Evolutionary conservation across 1,284 basidiomycete species (phyloP).

Genomic region (Xerocomus nothofagi): DNA sequence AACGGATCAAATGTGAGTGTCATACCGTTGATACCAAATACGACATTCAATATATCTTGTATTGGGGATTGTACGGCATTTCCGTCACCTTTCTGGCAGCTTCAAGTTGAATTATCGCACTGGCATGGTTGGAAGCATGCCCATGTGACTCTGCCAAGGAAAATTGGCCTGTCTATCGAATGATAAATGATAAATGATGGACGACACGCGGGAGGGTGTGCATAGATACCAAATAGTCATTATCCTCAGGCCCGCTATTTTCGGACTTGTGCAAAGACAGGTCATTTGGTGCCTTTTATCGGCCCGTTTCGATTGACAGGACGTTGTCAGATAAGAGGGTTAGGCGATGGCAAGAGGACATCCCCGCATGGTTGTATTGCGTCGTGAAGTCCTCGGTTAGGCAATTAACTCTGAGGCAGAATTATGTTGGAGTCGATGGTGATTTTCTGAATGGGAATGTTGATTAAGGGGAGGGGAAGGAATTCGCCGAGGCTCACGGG

Average conservation of each 20-base stretch:
- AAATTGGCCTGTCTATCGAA: slow-evolving; percentile 2
- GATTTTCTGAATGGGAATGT: slow-evolving; percentile 8
- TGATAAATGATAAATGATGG: slow-evolving; percentile 5
- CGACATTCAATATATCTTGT: slow-evolving; percentile 28
- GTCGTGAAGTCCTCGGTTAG: slow-evolving; percentile 1
- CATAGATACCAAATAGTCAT: neutral
- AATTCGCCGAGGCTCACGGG: slow-evolving; percentile 15
- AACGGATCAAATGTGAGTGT: slow-evolving; percentile 20
- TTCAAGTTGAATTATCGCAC: slow-evolving; percentile 3
- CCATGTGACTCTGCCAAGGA: slow-evolving; percentile 6
- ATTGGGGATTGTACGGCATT: slow-evolving; percentile 29
- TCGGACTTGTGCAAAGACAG: slow-evolving; percentile 10
- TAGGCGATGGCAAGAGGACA: slow-evolving; percentile 9
- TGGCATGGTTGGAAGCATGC: neutral
- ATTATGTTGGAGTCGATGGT: neutral
- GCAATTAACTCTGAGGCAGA: slow-evolving; percentile 1
- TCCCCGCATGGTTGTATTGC: slow-evolving; percentile 30
- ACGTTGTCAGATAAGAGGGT: slow-evolving; percentile 9
- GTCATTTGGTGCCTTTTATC: slow-evolving; percentile 20
- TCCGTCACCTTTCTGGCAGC: slow-evolving; percentile 4
- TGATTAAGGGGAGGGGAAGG: slow-evolving; percentile 10
- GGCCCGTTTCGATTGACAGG: slow-evolving; percentile 9
- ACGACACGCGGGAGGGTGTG: slow-evolving; percentile 1
- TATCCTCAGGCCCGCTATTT: slow-evolving; percentile 2
- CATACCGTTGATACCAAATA: slow-evolving; percentile 24